These are phyloP conservation scores for Grosmannia penicillata DNA, from an alignment of 2,329 filamentous ascomycete species.

Conservation along the genomic window DNA sequence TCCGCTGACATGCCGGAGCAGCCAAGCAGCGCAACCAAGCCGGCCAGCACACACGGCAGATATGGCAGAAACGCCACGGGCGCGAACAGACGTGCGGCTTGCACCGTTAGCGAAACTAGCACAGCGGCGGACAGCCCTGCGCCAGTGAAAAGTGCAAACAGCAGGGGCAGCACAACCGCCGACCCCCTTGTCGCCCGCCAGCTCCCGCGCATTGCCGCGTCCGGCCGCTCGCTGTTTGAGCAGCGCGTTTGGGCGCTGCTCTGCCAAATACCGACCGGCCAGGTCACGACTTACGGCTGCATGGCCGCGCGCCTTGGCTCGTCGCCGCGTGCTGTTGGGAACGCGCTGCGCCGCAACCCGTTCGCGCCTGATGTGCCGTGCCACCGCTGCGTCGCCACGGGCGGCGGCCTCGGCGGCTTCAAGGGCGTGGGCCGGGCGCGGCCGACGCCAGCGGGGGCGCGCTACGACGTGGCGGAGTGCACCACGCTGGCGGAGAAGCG, in stretches of 20 bases:
- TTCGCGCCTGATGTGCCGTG: conserved; percentile 74
- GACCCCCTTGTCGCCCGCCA: too few relatives aligned
- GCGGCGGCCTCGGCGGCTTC: conserved; percentile 57
- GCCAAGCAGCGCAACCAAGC: too few relatives aligned
- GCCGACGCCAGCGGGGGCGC: conserved; percentile 36
- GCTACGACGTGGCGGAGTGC: conserved; percentile 49
- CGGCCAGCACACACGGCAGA: too few relatives aligned
- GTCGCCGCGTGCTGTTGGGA: conserved; percentile 63
- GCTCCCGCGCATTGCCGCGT: conserved; percentile 28
- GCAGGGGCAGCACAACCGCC: too few relatives aligned
- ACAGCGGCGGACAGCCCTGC: too few relatives aligned
- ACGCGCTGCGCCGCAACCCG: conserved; percentile 62
- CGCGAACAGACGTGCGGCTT: too few relatives aligned
- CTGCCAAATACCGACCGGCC: conserved; percentile 61
- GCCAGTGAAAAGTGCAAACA: too few relatives aligned
- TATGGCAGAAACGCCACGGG: too few relatives aligned
- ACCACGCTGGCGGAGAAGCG: conserved; percentile 51
- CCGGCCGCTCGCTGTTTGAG: conserved; percentile 36
- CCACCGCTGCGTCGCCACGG: conserved; percentile 64
- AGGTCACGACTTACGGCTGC: conserved; percentile 63
- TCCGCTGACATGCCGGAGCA: too few relatives aligned
- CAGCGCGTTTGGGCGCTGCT: conserved; percentile 56
- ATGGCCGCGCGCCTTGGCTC: conserved; percentile 54
- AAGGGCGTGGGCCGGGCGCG: conserved; percentile 49
- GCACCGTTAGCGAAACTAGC: too few relatives aligned